Conservation (phyloP, 768 basidiomycete genomes). For the Pisolithus albus region DNA sequence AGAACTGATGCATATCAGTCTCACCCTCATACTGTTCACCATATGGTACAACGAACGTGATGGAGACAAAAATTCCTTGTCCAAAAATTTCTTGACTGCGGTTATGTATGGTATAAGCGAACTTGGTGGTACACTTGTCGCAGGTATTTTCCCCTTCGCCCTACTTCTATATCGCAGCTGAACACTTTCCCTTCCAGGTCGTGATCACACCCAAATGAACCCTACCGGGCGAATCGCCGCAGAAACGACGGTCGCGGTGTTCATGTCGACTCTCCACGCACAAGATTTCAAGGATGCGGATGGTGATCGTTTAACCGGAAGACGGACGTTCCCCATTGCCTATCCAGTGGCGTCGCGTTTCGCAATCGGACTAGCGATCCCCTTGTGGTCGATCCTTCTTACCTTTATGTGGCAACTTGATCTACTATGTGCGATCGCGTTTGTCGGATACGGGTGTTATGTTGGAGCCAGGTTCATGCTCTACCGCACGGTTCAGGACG, state of each 20-base stretch:
- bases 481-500: slow-evolving; percentile 10
- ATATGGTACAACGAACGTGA: slow-evolving; percentile 35
- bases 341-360: slow-evolving; percentile 22
- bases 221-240: slow-evolving; percentile 15
- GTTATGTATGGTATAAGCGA: slow-evolving; percentile 28
- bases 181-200: slow-evolving; percentile 6
- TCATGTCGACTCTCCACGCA: slow-evolving; percentile 26
- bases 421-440: slow-evolving; percentile 6
- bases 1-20: slow-evolving; percentile 29
- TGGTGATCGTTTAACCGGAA: slow-evolving; percentile 31
- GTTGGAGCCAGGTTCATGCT: slow-evolving; percentile 16
- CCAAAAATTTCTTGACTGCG: slow-evolving; percentile 27
- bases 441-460: slow-evolving; percentile 12
- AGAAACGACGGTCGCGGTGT: slow-evolving; percentile 20
- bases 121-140: slow-evolving; percentile 28
- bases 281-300: slow-evolving; percentile 33
- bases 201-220: slow-evolving; percentile 8
- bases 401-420: slow-evolving; percentile 15
- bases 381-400: slow-evolving; percentile 20
- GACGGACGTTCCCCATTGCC: slow-evolving; percentile 36
- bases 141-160: slow-evolving; percentile 18
- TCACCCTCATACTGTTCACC: slow-evolving; percentile 19
- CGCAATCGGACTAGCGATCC: slow-evolving; percentile 15
- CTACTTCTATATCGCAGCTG: neutral
- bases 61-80: slow-evolving; percentile 21